Evolutionary conservation across 2,329 filamentous ascomycete genomes (phyloP).

Genomic region (Tricladium varicosporioides): DNA sequence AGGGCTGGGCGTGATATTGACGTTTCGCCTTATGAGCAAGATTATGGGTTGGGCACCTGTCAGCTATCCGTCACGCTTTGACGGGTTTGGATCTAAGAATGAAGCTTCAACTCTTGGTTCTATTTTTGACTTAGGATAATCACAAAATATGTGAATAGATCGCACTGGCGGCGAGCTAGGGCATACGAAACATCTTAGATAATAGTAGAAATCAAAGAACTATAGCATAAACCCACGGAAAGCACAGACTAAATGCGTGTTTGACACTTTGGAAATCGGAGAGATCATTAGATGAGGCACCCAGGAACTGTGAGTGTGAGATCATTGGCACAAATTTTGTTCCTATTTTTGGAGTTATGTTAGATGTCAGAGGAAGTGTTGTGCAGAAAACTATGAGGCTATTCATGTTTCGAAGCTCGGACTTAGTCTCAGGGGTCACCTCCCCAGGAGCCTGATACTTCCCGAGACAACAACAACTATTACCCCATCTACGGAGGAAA

Average conservation of each 20-base stretch:
- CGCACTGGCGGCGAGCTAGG: not conserved
- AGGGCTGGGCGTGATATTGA: not conserved
- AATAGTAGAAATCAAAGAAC: not conserved
- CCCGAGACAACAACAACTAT: not conserved
- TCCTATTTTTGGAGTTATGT: not conserved
- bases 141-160: not conserved
- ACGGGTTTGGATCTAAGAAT: not conserved
- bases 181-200: no score
- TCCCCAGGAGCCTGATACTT: slow-evolving; percentile 14
- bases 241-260: not conserved
- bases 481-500: not conserved
- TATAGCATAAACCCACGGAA: not conserved
- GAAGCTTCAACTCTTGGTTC: not conserved
- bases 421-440: slow-evolving; percentile 16
- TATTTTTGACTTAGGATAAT: not conserved
- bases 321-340: not conserved
- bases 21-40: not conserved
- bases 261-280: not conserved
- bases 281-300: not conserved
- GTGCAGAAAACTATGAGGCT: slow-evolving; percentile 15
- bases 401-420: slow-evolving; percentile 26
- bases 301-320: not conserved
- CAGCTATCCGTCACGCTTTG: not conserved
- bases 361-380: not conserved
- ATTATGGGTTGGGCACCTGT: not conserved